These are phyloP conservation scores for Naumovozyma dairenensis DNA, from an alignment of 805 yeast genomes.

Conservation along the genomic window DNA sequence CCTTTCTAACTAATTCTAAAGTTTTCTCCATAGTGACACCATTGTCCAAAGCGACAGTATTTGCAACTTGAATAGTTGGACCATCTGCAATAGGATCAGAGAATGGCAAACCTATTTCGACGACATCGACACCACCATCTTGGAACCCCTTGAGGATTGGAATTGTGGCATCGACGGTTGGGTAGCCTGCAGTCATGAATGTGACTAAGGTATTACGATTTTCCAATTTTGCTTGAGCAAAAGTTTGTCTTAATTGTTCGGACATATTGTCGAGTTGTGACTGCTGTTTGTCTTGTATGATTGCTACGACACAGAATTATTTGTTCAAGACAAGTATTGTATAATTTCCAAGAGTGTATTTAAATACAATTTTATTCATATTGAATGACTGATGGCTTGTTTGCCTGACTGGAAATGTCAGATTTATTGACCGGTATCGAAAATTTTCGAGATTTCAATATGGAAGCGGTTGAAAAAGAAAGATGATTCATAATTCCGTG, in stretches of 20 bases:
- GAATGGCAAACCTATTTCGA: slow-evolving; percentile 93
- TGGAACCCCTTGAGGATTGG: slow-evolving; percentile 83
- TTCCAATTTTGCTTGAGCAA: slow-evolving; percentile 46
- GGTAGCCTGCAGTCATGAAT: slow-evolving; percentile 91
- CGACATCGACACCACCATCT: slow-evolving; percentile 89
- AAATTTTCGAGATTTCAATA: too few relatives aligned
- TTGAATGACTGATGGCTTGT: too few relatives aligned
- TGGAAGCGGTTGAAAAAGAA: too few relatives aligned
- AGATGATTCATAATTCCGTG: slow-evolving; percentile 1
- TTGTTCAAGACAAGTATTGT: too few relatives aligned
- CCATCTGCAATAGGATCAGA: slow-evolving; percentile 99
- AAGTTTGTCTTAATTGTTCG: slow-evolving; percentile 39
- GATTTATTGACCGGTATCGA: too few relatives aligned
- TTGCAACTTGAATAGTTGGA: slow-evolving; percentile 88
- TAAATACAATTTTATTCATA: too few relatives aligned
- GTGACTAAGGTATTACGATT: slow-evolving; percentile 83
- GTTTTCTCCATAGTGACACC: slow-evolving; percentile 66
- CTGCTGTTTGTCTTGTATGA: too few relatives aligned
- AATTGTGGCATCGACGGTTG: slow-evolving; percentile 77
- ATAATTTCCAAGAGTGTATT: too few relatives aligned
- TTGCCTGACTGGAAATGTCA: too few relatives aligned
- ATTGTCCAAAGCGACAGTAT: slow-evolving; percentile 70
- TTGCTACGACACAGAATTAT: too few relatives aligned
- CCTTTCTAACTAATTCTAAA: slow-evolving; percentile 60
- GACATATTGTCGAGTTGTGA: slow-evolving; percentile 22